Conservation (phyloP, 495 filamentous ascomycete species). For the Hypoxylon intermedium region DNA sequence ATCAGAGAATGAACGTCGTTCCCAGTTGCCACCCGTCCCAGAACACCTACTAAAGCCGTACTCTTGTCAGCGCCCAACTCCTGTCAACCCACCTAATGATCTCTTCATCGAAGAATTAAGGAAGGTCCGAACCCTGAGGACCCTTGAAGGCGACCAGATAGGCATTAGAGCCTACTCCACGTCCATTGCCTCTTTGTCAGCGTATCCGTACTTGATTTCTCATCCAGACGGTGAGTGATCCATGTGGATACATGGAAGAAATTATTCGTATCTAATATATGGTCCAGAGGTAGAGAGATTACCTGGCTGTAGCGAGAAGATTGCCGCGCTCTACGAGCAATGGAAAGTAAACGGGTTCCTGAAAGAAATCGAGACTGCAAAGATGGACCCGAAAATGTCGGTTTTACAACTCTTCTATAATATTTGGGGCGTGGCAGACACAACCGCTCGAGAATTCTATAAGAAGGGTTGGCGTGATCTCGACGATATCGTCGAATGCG, state of each 20-base stretch:
- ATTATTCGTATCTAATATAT: conserved; percentile 43
- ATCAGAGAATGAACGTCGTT: conserved; percentile 68
- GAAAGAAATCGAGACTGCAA: conserved; percentile 67
- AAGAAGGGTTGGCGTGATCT: conserved; percentile 73
- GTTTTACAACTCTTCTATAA: conserved; percentile 73
- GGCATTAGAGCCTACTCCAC: conserved; percentile 89
- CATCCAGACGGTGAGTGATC: conserved; percentile 43
- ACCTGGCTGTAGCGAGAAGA: conserved; percentile 83
- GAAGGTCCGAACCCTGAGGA: conserved; percentile 74
- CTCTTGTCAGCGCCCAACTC: conserved; percentile 82
- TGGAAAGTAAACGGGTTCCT: conserved; percentile 68
- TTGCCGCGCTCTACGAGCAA: conserved; percentile 78
- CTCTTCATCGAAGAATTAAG: conserved; percentile 77
- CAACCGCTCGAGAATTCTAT: conserved; percentile 84
- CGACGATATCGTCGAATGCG: conserved; percentile 85
- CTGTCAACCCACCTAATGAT: conserved; percentile 72
- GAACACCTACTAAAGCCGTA: conserved; percentile 76
- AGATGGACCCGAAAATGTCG: conserved; percentile 67
- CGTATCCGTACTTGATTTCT: conserved; percentile 69
- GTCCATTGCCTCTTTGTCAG: conserved; percentile 79
- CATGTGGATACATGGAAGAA: neutral
- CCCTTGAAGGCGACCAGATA: conserved; percentile 74
- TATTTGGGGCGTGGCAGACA: conserved; percentile 91
- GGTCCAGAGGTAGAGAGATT: conserved; percentile 69
- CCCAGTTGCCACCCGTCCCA: conserved; percentile 64